Evolutionary conservation across 2,329 filamentous ascomycete genomes (phyloP), one percentile per base, ranked within the genome.

Genomic region (Fusarium virguliforme): DNA sequence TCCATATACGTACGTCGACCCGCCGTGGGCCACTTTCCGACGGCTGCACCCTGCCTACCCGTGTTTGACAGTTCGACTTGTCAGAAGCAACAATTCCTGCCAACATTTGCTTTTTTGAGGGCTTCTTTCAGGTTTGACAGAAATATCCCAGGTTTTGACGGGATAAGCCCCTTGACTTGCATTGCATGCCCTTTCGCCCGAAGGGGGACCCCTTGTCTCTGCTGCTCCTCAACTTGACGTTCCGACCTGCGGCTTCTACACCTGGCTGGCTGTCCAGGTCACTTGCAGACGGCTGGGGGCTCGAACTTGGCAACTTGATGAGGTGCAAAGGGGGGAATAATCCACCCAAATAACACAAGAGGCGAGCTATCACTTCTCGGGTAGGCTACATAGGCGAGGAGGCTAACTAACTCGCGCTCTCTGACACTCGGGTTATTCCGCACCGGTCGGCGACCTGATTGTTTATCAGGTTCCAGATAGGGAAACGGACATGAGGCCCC

Each of bases 1-100:
- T 18, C 18, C 18, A 18, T 18, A 18, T 18, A 26, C 26, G 24
- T 30, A 30, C 26, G 26, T 48, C 43, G 38, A 26, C 58, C 41
- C 65, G 53, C 65, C 50, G 40, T 38, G 64, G 65, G 65, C 24
- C 57, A 64, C 65, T 69, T 48, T 65, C 35, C 55, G 40, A 61
- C 55, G 59, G 57, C 41, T 43, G 67, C 55, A 59, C 28, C 28
- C 41, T 53, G 34, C 46, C 18, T 53, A 40, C 51, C 43, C 40
- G 41, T 58, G 43, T 55, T 70, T 72, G 69, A 67, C 69, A 72
- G 62, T 57, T 67, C 67, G 69, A 70, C 69, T 60, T 40, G 69
- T 67, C 69, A 43, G 30, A 9, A 32, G 30, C 64, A 46, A 55
- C 38, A 58, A 59, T 63, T 69, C 34, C 60, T 57, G 38, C 62